Evolutionary conservation across 257 asterid genomes (phyloP).

Genomic region (Plantago ovata): DNA sequence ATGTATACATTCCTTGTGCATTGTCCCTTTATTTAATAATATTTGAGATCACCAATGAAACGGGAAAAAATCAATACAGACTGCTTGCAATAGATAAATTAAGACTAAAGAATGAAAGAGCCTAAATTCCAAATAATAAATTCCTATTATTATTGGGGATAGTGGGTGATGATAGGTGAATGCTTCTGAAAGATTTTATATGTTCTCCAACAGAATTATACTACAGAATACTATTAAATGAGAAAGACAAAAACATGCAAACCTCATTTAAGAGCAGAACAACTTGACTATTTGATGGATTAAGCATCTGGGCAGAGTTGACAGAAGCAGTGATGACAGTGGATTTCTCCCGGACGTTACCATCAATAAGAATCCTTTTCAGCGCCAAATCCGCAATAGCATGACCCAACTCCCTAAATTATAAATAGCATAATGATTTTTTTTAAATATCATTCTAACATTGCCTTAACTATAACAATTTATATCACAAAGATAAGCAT

Average conservation of each 20-base stretch:
- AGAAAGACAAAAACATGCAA: constrained; percentile 21
- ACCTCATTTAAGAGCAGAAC: constrained; percentile 61
- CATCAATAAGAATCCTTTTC: constrained; percentile 46
- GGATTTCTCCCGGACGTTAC: constrained; percentile 71
- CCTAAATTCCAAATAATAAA: too few relatives aligned
- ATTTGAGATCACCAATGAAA: too few relatives aligned
- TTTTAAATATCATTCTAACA: too few relatives aligned
- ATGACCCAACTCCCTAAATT: constrained; percentile 56
- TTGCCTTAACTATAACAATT: neutral
- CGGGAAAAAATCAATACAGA: too few relatives aligned
- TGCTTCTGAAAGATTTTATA: neutral
- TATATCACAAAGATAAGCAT: neutral
- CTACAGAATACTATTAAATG: neutral
- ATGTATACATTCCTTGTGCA: too few relatives aligned
- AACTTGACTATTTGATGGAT: constrained; percentile 55
- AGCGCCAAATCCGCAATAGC: constrained; percentile 62
- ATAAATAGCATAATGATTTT: constrained; percentile 1
- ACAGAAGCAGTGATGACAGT: constrained; percentile 46
- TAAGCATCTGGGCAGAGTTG: constrained; percentile 55
- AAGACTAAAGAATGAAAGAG: too few relatives aligned
- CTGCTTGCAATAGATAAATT: too few relatives aligned
- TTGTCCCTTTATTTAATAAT: too few relatives aligned
- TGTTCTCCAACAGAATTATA: neutral
- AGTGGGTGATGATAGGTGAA: too few relatives aligned
- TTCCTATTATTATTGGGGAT: too few relatives aligned